These are phyloP conservation scores for Tephrocybe sp. DNA, from an alignment of 768 basidiomycete species.

Conservation along the genomic window DNA sequence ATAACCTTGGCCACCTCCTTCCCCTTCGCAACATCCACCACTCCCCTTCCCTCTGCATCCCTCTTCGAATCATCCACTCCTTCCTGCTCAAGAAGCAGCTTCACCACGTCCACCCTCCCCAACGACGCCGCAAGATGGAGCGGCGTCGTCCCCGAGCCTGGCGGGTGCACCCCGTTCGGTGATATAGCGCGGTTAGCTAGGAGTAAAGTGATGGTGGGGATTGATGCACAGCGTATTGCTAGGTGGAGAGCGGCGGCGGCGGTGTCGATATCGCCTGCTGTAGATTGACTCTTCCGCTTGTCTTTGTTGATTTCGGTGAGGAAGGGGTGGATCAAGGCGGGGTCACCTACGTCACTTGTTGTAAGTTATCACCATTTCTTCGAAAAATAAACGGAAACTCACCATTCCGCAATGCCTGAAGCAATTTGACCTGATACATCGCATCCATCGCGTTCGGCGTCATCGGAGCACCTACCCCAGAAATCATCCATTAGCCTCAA, in stretches of 20 bases:
- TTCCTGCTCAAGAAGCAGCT: slow-evolving; percentile 76
- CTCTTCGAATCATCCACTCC: slow-evolving; percentile 75
- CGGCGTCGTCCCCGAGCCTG: slow-evolving; percentile 72
- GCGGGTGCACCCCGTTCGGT: slow-evolving; percentile 76
- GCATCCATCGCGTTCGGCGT: no score
- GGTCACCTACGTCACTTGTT: slow-evolving; percentile 55
- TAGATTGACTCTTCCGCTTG: slow-evolving; percentile 34
- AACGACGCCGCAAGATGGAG: slow-evolving; percentile 69
- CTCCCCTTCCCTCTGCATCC: slow-evolving; percentile 66
- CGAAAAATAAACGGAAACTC: slow-evolving; percentile 17
- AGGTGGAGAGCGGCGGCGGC: slow-evolving; percentile 79
- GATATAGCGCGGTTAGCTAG: slow-evolving; percentile 76
- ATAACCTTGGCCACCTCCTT: slow-evolving; percentile 68
- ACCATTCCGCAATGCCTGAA: slow-evolving; percentile 66
- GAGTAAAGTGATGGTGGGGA: slow-evolving; percentile 65
- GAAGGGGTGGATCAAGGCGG: slow-evolving; percentile 78
- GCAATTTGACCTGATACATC: slow-evolving; percentile 62
- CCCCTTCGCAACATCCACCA: slow-evolving; percentile 69
- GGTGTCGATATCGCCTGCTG: slow-evolving; percentile 53
- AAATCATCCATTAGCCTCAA: no score
- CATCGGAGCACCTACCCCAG: no score
- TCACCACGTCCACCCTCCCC: slow-evolving; percentile 71
- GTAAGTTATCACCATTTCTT: background rate
- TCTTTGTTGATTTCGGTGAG: slow-evolving; percentile 75
- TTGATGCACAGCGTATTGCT: slow-evolving; percentile 80